These are phyloP conservation scores for Cryptococcus floricola DNA, from an alignment of 1,284 basidiomycete genomes.

Conservation along the genomic window DNA sequence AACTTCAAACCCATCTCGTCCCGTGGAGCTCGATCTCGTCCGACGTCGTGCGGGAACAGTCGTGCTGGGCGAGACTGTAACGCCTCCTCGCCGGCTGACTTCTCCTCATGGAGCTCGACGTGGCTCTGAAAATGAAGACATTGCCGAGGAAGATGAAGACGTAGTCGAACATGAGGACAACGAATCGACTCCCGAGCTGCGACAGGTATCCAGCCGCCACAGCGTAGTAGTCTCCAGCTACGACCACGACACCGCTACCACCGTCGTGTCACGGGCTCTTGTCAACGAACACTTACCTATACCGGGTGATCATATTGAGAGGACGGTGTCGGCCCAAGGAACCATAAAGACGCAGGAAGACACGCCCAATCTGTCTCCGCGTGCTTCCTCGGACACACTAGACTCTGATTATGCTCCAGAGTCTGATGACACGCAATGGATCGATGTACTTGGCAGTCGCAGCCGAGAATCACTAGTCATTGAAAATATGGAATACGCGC, in stretches of 20 bases:
- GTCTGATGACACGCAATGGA: slow-evolving; percentile 4
- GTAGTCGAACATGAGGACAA: not conserved
- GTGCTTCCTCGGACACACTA: slow-evolving; percentile 5
- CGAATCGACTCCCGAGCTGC: slow-evolving; percentile 7
- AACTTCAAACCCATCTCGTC: not conserved
- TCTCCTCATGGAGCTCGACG: slow-evolving; percentile 1
- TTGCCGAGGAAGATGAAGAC: slow-evolving; percentile 19
- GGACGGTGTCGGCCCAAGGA: slow-evolving; percentile 9
- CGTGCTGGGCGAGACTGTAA: slow-evolving; percentile 1
- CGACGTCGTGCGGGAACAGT: slow-evolving; percentile 17
- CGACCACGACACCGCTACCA: slow-evolving; percentile 3
- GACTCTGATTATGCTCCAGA: slow-evolving; percentile 12
- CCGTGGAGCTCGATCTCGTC: not conserved
- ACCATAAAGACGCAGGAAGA: slow-evolving; percentile 4
- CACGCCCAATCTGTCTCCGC: slow-evolving; percentile 2
- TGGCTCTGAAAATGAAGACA: slow-evolving; percentile 7
- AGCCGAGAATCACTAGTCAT: not conserved
- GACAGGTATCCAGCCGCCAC: slow-evolving; percentile 8
- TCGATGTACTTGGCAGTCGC: slow-evolving; percentile 1
- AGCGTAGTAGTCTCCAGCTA: slow-evolving; percentile 17
- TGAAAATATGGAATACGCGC: too few relatives aligned
- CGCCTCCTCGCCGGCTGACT: not conserved
- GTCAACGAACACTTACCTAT: not conserved
- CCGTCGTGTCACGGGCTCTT: not conserved
- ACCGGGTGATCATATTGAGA: slow-evolving; percentile 2